Conservation (phyloP, 768 basidiomycete species). For the Cystofilobasidium capitatum region DNA sequence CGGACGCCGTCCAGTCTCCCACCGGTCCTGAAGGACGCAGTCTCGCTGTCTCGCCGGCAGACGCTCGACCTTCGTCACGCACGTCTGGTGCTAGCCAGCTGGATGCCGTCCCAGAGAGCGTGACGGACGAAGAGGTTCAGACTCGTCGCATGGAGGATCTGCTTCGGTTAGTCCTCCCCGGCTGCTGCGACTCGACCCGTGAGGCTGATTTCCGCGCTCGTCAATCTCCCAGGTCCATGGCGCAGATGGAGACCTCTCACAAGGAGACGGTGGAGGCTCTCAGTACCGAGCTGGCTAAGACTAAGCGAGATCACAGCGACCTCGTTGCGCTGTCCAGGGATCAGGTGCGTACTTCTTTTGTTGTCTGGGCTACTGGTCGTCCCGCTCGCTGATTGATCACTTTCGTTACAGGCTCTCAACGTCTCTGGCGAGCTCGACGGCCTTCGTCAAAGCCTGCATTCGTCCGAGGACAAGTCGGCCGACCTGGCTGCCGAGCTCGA, state of each 20-base stretch:
- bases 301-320: constrained; percentile 69
- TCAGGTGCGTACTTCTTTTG: constrained; percentile 50
- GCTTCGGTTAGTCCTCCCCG: constrained; percentile 58
- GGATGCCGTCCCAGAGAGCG: neutral
- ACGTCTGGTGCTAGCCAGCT: neutral
- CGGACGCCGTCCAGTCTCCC: neutral
- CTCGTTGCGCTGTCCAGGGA: constrained; percentile 70
- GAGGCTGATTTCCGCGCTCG: constrained; percentile 25
- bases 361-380: neutral
- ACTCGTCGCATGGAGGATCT: constrained; percentile 76
- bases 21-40: neutral
- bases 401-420: constrained; percentile 55
- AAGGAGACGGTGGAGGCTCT: constrained; percentile 67
- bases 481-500: constrained; percentile 35
- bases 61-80: neutral
- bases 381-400: neutral
- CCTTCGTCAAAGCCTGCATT: constrained; percentile 14
- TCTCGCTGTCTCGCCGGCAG: neutral
- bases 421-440: constrained; percentile 79
- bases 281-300: constrained; percentile 50
- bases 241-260: constrained; percentile 87
- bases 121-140: constrained; percentile 44
- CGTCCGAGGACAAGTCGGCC: constrained; percentile 36
- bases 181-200: neutral
- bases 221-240: constrained; percentile 94